Evolutionary conservation across 164 flowering plant species (phyloP).

Genomic region (Dillenia turbinata): DNA sequence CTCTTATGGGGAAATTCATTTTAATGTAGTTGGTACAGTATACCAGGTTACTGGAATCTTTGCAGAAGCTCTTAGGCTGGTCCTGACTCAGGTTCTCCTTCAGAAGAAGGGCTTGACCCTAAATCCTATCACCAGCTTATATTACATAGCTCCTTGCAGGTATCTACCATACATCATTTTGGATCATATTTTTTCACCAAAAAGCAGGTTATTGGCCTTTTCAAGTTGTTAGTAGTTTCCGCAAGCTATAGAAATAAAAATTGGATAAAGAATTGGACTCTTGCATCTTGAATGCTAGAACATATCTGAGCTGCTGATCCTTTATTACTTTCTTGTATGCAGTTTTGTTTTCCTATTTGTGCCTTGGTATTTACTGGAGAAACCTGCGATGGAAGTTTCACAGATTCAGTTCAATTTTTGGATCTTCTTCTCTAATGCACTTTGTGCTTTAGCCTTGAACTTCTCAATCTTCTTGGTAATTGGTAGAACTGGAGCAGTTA

Average conservation of each 20-base stretch:
- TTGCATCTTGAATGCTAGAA: background rate
- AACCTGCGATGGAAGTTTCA: conserved; percentile 71
- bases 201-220: too few relatives aligned
- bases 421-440: conserved; percentile 93
- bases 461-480: conserved; percentile 89
- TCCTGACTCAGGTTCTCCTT: conserved; percentile 94
- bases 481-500: conserved; percentile 98
- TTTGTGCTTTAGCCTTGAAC: conserved; percentile 90
- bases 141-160: conserved; percentile 99
- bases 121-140: conserved; percentile 93
- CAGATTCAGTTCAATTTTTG: conserved; percentile 92
- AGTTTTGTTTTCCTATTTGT: conserved; percentile 86
- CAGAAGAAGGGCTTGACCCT: conserved; percentile 95
- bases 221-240: too few relatives aligned
- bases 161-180: conserved; percentile 14
- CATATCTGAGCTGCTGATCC: conserved; percentile 11
- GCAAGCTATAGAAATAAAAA: too few relatives aligned
- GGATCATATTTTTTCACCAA: too few relatives aligned
- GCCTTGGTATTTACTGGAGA: conserved; percentile 91
- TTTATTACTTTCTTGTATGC: conserved; percentile 24
- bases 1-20: conserved; percentile 97
- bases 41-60: conserved; percentile 98
- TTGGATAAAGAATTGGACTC: too few relatives aligned
- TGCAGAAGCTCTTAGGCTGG: conserved; percentile 99
- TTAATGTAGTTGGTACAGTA: conserved; percentile 87